Evolutionary conservation across 768 basidiomycete genomes (phyloP).

Genomic region (Kwoniella botswanensis): DNA sequence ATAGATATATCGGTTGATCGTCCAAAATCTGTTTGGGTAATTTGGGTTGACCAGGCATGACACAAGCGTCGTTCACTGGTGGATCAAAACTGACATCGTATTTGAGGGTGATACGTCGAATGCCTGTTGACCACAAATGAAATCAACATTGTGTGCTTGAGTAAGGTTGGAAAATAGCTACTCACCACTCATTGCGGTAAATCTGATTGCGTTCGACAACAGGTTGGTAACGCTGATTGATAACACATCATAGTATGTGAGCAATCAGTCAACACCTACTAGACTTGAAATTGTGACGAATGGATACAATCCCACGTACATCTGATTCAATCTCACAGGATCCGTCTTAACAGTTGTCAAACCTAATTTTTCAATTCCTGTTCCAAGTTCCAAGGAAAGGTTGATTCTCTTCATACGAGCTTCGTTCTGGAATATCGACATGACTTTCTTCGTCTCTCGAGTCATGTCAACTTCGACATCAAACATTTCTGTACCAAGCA

Average conservation of each 20-base stretch:
- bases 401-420: conserved; percentile 59
- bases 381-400: conserved; percentile 54
- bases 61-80: conserved; percentile 51
- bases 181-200: conserved; percentile 54
- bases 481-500: conserved; percentile 48
- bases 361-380: conserved; percentile 48
- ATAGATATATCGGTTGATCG: conserved; percentile 57
- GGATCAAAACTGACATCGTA: conserved; percentile 55
- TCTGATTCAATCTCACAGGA: conserved; percentile 60
- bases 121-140: conserved; percentile 2
- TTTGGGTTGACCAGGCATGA: conserved; percentile 44
- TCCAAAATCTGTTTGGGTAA: conserved; percentile 28
- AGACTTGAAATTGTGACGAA: no score
- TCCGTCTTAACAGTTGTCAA: conserved; percentile 57
- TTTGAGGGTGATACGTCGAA: conserved; percentile 54
- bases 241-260: conserved; percentile 6
- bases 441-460: conserved; percentile 53
- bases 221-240: conserved; percentile 55
- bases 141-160: background rate
- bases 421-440: conserved; percentile 60
- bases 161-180: background rate
- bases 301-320: conserved; percentile 28
- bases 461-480: conserved; percentile 54
- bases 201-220: conserved; percentile 59
- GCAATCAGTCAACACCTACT: no score